Evolutionary conservation across 2,329 filamentous ascomycete genomes (phyloP).

Genomic region (Drechslera avenae): DNA sequence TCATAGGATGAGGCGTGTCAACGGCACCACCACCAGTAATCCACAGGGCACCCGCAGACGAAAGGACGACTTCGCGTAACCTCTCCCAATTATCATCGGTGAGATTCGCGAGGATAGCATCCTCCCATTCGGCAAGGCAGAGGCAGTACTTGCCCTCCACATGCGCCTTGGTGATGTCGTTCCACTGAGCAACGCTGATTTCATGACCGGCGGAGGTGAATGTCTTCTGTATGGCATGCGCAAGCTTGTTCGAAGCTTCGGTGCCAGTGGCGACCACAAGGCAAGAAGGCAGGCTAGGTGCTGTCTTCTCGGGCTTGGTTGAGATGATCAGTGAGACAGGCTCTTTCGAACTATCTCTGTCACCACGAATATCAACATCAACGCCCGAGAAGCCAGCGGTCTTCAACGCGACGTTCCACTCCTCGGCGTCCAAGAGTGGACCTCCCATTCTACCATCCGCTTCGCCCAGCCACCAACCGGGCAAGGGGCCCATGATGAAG

Average conservation of each 20-base stretch:
- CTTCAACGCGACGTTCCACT: constrained; percentile 9
- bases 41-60: constrained; percentile 6
- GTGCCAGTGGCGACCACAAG: constrained; percentile 3
- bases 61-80: constrained; percentile 6
- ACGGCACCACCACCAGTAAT: constrained; percentile 10
- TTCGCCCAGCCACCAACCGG: constrained; percentile 12
- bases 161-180: not conserved
- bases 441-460: constrained; percentile 5
- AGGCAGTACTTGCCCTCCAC: constrained; percentile 9
- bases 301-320: constrained; percentile 3
- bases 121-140: constrained; percentile 10
- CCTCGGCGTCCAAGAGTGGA: constrained; percentile 6
- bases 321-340: constrained; percentile 11
- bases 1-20: constrained; percentile 6
- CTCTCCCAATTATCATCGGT: constrained; percentile 9
- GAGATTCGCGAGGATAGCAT: constrained; percentile 3
- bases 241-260: not conserved
- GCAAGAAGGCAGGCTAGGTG: not conserved
- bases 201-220: constrained; percentile 5
- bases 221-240: not conserved
- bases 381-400: constrained; percentile 9
- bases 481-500: constrained; percentile 10
- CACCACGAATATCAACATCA: constrained; percentile 11
- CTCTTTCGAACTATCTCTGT: constrained; percentile 7
- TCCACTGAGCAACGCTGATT: not conserved